phyloP scores from a whole-genome alignment of 1,284 basidiomycete species.

The Gymnopus androsaceus region DNA sequence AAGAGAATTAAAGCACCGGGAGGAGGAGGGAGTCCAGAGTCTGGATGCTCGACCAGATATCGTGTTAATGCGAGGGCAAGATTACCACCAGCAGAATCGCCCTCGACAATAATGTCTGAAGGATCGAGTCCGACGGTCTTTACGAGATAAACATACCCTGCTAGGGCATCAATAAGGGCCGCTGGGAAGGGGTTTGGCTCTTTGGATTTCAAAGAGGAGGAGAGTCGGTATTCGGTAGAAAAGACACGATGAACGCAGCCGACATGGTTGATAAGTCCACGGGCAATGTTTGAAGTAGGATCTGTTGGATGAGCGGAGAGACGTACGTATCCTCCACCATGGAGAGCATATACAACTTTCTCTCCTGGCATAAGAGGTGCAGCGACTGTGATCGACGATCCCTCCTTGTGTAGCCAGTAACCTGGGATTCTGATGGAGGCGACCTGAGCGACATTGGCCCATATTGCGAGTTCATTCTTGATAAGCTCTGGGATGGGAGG shows the following conservation, averaged over 20 bases:
- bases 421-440: constrained; percentile 48
- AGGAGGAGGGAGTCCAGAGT: constrained; percentile 36
- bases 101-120: background rate
- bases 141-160: constrained; percentile 2
- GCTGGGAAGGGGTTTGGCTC: constrained; percentile 22
- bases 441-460: constrained; percentile 44
- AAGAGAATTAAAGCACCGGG: constrained; percentile 56
- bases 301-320: constrained; percentile 47
- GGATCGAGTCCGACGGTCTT: background rate
- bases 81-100: background rate
- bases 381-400: constrained; percentile 32
- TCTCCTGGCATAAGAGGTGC: constrained; percentile 44
- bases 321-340: constrained; percentile 50
- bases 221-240: constrained; percentile 46
- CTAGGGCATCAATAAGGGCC: background rate
- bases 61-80: constrained; percentile 60
- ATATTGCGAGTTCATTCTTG: constrained; percentile 46
- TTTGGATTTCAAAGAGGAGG: constrained; percentile 33
- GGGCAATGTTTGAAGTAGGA: constrained; percentile 32
- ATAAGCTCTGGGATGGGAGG: constrained; percentile 44
- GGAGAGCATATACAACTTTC: constrained; percentile 52
- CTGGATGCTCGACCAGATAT: constrained; percentile 48
- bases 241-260: constrained; percentile 44
- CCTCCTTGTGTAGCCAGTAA: constrained; percentile 55
- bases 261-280: constrained; percentile 36